These are phyloP conservation scores for Tulasnella sp. DNA, from an alignment of 768 basidiomycete species.

Conservation along the genomic window DNA sequence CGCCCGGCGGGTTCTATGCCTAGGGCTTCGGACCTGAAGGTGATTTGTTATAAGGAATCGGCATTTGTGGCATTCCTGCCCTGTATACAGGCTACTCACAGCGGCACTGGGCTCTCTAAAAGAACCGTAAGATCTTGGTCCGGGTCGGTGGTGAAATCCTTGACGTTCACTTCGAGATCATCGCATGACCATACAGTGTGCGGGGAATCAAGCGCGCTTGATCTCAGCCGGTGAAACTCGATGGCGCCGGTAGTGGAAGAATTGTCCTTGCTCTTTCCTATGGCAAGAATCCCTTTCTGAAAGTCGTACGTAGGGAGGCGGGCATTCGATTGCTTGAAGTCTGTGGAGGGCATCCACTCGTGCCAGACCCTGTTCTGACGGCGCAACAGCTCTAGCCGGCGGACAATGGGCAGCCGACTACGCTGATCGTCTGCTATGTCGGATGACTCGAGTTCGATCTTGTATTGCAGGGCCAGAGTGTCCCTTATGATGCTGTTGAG, in stretches of 20 bases:
- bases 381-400: background rate
- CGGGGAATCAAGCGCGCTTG: background rate
- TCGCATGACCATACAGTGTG: background rate
- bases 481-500: background rate
- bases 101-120: background rate
- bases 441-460: background rate
- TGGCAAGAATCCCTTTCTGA: constrained; percentile 7
- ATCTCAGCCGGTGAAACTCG: background rate
- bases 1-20: background rate
- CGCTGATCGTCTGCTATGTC: background rate
- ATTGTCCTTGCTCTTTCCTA: background rate
- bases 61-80: background rate
- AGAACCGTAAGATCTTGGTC: constrained; percentile 4
- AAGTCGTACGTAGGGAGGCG: constrained; percentile 4
- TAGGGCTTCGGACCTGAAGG: background rate
- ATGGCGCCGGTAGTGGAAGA: background rate
- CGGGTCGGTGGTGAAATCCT: constrained; percentile 13
- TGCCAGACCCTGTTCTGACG: background rate
- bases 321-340: background rate
- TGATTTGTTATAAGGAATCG: background rate
- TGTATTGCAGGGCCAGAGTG: background rate
- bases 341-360: background rate
- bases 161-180: background rate
- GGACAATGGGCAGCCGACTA: background rate
- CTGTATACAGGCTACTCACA: background rate